phyloP scores from a whole-genome alignment of 2,329 filamentous ascomycete species.

The Penicillium sp. region DNA sequence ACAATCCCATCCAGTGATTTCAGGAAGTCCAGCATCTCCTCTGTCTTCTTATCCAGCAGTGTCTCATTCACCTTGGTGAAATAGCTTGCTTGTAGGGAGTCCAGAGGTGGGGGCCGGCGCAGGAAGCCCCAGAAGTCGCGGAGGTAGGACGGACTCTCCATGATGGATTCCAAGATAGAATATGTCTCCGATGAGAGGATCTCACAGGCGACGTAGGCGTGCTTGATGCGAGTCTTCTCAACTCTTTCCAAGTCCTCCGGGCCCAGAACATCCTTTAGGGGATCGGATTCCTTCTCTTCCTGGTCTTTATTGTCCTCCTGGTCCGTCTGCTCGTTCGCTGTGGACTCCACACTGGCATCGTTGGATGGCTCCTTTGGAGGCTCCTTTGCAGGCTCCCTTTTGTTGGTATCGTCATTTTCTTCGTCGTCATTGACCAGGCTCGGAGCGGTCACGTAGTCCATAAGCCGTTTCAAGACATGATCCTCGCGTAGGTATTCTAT shows the following conservation, averaged over 20 bases:
- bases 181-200: conserved; percentile 94
- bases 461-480: conserved; percentile 77
- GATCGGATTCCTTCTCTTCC: conserved; percentile 45
- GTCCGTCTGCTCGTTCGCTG: conserved; percentile 7
- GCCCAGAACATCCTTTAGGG: conserved; percentile 39
- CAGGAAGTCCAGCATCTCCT: conserved; percentile 92
- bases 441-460: conserved; percentile 90
- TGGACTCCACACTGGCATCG: conserved; percentile 20
- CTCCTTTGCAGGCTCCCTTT: conserved; percentile 42
- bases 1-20: conserved; percentile 82
- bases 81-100: conserved; percentile 92
- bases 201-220: conserved; percentile 91
- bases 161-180: conserved; percentile 91
- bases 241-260: conserved; percentile 67
- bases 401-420: conserved; percentile 57
- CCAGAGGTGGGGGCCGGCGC: conserved; percentile 79
- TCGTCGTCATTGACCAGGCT: conserved; percentile 57
- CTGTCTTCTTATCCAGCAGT: conserved; percentile 96
- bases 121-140: conserved; percentile 91
- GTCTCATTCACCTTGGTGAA: conserved; percentile 99
- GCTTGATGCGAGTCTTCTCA: conserved; percentile 90
- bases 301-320: conserved; percentile 37
- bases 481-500: conserved; percentile 94
- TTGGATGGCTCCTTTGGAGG: conserved; percentile 26
- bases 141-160: conserved; percentile 79